These are phyloP conservation scores for Penicillium sp. DNA, from an alignment of 2,329 filamentous ascomycete genomes.

Conservation along the genomic window DNA sequence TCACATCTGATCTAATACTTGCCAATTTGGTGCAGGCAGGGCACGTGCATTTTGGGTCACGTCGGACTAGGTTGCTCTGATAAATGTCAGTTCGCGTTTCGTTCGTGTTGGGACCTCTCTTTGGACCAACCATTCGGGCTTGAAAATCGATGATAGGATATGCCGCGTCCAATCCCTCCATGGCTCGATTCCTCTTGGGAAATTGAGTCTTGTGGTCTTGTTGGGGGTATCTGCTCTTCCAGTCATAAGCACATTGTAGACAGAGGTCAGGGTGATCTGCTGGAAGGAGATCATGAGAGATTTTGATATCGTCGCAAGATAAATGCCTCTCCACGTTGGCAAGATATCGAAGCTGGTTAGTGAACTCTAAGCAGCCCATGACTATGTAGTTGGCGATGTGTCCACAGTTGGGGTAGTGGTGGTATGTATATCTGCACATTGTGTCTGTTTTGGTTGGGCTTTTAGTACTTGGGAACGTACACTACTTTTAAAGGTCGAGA, in stretches of 20 bases:
- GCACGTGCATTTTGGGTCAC: neutral
- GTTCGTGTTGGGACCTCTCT: neutral
- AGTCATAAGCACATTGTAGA: conserved; percentile 3
- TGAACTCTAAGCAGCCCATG: conserved; percentile 23
- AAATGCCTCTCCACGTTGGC: neutral
- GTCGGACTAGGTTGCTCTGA: neutral
- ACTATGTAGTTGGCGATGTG: conserved; percentile 29
- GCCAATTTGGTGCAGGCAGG: neutral
- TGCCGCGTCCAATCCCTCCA: conserved; percentile 10
- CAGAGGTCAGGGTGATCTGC: neutral
- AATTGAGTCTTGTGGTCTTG: neutral
- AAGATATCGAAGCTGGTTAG: conserved; percentile 19
- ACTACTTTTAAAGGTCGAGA: neutral
- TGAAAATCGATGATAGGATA: neutral
- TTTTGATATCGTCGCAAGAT: conserved; percentile 4
- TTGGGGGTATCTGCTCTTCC: neutral
- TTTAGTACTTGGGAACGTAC: neutral
- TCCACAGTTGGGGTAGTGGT: conserved; percentile 28
- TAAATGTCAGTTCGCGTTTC: neutral
- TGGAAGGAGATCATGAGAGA: conserved; percentile 12
- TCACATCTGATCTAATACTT: neutral
- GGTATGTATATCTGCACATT: conserved; percentile 28
- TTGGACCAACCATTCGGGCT: neutral
- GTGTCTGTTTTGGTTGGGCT: no score
- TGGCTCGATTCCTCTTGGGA: neutral